Percentiles rank a stretch among this genome's conserved stretches.
These are phyloP conservation scores for Sclerotinia spermophila DNA, from an alignment of 2,329 filamentous ascomycete genomes.

Conservation along the genomic window DNA sequence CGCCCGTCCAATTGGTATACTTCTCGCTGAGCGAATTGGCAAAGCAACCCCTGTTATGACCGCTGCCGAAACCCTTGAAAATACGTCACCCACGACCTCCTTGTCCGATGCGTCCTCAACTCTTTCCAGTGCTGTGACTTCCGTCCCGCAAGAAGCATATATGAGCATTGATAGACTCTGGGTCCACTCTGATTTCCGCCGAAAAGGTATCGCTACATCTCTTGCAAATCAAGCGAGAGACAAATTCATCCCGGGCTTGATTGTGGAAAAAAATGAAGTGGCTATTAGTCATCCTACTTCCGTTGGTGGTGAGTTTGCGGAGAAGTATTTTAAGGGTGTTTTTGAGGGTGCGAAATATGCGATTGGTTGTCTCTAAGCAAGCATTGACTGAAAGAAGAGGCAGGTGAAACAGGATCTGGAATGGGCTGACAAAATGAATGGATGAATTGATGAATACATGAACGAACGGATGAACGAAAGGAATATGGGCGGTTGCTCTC, in stretches of 20 bases:
- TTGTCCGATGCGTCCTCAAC: neutral
- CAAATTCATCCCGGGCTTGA: conserved; percentile 52
- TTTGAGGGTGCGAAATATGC: conserved; percentile 3
- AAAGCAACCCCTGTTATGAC: conserved; percentile 3
- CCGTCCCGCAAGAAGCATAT: neutral
- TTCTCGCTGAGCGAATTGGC: conserved; percentile 24
- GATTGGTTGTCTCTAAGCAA: neutral
- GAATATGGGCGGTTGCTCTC: neutral
- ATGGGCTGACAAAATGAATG: neutral
- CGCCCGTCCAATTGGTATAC: conserved; percentile 18
- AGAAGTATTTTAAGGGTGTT: conserved; percentile 40
- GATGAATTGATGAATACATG: neutral
- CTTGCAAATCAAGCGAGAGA: conserved; percentile 53
- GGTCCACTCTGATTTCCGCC: conserved; percentile 54
- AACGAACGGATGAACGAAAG: neutral
- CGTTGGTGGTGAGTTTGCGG: conserved; percentile 54
- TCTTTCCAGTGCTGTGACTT: neutral
- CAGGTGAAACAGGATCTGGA: neutral
- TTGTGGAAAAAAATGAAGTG: conserved; percentile 51
- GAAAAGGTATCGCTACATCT: conserved; percentile 54
- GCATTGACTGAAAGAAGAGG: neutral
- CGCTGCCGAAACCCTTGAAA: neutral
- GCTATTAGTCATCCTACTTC: conserved; percentile 66
- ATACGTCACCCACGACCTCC: neutral
- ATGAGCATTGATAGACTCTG: conserved; percentile 57